Evolutionary conservation across 805 yeast genomes (phyloP), one percentile per base, ranked within the genome.

Genomic region (Ogataea minuta): DNA sequence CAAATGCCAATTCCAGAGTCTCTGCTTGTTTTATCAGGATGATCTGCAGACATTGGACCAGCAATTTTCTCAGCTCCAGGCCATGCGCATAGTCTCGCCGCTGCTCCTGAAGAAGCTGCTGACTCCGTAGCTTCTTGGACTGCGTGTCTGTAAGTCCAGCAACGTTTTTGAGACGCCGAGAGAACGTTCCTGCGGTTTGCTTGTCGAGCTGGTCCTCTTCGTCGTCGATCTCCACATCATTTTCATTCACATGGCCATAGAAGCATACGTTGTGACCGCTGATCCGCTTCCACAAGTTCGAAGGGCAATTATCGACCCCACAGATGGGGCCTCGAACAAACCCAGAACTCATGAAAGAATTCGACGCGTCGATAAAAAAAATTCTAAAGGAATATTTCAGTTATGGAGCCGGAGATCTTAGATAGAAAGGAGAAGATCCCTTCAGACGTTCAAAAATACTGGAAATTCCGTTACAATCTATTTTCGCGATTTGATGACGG

Each of bases 221-320:
- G 53, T 87, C 91, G 46, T 84, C 85, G 46, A 79, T 70, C 57
- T 87, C 95, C 19, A 84, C 56, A 46, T 81, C 84, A 24, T 90
- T 89, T 48, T 81, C 91, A 61, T 77, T 76, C 14, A 90, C 89
- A 63, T 91, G 99, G 4, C 98, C 98, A 54, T 76, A 83, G 53
- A 85, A 91, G 59, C 99, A 91, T 9, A 90, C 81, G 41, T 80
- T 73, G 35, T 77, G 77, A 17, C 99, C 99, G 53, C 84, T 87
- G 3, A 78, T 65, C 21, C 76, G 61, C 35, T 82, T 72, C 77
- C 87, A 91, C 35, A 81, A 72, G 26, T 79, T 66, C 1, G 96
- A 84, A 4, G 84, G 77, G 63, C 99, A 91, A 66, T 91, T 91
- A 47, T 84, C 90, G 2, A 81, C 79, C 1, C 97, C 97, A 71